Conservation (phyloP, 116 monocot genomes). For the Cymodocea nodosa region DNA sequence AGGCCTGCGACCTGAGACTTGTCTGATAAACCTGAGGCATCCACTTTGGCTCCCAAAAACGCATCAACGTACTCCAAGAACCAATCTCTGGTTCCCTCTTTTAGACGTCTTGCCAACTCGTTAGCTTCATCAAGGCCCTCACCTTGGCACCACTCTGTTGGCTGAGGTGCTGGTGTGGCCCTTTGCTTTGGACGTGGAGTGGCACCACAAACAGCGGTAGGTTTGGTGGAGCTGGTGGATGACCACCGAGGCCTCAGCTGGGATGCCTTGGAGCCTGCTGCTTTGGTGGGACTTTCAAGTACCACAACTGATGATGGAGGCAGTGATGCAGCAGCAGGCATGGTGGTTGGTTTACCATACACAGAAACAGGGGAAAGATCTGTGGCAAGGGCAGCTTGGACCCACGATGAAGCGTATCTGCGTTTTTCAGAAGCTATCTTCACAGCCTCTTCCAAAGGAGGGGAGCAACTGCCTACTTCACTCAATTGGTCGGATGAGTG, state of each 20-base stretch:
- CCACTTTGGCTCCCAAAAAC: conserved; percentile 57
- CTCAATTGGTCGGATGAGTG: conserved; percentile 8
- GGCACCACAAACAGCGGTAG: background rate
- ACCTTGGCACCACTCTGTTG: conserved; percentile 49
- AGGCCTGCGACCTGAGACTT: conserved; percentile 48
- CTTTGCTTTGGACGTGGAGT: conserved; percentile 11
- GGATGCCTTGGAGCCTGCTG: conserved; percentile 8
- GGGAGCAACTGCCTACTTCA: conserved; percentile 5
- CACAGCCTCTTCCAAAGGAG: conserved; percentile 23
- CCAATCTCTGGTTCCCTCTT: conserved; percentile 52
- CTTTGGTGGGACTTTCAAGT: conserved; percentile 25
- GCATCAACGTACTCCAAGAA: conserved; percentile 74
- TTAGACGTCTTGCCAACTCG: conserved; percentile 36
- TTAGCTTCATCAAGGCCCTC: conserved; percentile 41
- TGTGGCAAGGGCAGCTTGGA: conserved; percentile 60
- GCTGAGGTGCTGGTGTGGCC: conserved; percentile 8
- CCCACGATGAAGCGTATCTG: conserved; percentile 54
- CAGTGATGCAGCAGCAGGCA: background rate
- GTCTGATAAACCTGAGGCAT: conserved; percentile 19
- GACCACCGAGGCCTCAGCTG: conserved; percentile 13
- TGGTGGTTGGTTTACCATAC: conserved; percentile 21
- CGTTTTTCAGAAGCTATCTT: conserved; percentile 38
- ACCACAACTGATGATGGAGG: conserved; percentile 16
- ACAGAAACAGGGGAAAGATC: conserved; percentile 52
- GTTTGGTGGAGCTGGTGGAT: background rate